A percentile compares a stretch with the other conserved stretches of the same genome.
These are phyloP conservation scores for Fennellomyces sp. DNA, from an alignment of 371 early-diverging fungal genomes.

Conservation along the genomic window DNA sequence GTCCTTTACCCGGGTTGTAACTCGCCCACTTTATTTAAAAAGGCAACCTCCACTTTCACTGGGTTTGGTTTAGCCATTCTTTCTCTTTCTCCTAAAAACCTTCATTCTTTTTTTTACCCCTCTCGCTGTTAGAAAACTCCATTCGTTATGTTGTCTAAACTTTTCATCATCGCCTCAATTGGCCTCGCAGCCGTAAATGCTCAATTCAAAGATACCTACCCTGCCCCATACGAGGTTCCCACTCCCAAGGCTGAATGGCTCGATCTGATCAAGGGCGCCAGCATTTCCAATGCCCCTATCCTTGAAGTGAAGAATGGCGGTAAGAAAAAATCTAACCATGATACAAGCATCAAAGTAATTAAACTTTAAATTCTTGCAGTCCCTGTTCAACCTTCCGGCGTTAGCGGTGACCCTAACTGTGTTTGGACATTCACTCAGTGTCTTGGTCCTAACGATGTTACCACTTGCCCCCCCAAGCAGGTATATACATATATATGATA, in stretches of 20 bases:
- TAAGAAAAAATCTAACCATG: too few relatives aligned
- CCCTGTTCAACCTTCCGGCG: slow-evolving; percentile 23
- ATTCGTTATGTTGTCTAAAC: neutral
- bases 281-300: slow-evolving; percentile 38
- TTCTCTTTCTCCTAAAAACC: neutral
- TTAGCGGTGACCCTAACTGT: slow-evolving; percentile 41
- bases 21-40: neutral
- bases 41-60: neutral
- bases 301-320: slow-evolving; percentile 16
- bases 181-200: neutral
- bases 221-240: slow-evolving; percentile 30
- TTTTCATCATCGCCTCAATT: neutral
- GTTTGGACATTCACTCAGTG: slow-evolving; percentile 60
- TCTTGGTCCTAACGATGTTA: slow-evolving; percentile 44
- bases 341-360: neutral
- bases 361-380: slow-evolving; percentile 5
- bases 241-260: slow-evolving; percentile 50
- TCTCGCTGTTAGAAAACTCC: neutral
- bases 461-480: slow-evolving; percentile 40
- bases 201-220: slow-evolving; percentile 40
- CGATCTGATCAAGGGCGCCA: slow-evolving; percentile 32
- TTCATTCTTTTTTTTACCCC: neutral
- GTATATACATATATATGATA: too few relatives aligned
- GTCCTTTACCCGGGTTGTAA: neutral
- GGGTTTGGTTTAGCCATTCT: neutral